Evolutionary conservation across 2,329 filamentous ascomycete species (phyloP).

Genomic region (Fusarium sp.): DNA sequence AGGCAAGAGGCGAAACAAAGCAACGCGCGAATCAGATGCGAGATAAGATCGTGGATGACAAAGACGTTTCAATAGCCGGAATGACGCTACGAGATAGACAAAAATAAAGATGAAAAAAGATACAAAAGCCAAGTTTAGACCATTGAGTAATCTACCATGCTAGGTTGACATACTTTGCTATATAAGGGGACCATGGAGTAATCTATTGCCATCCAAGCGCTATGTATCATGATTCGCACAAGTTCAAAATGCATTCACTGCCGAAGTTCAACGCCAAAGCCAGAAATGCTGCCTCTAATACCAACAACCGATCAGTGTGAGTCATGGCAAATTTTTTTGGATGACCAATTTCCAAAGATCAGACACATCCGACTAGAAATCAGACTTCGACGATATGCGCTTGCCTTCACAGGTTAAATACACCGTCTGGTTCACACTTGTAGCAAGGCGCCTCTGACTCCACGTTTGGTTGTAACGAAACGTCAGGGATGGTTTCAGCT

Average conservation of each 20-base stretch:
- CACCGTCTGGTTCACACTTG: neutral
- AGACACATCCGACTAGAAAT: neutral
- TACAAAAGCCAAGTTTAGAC: slow-evolving; percentile 9
- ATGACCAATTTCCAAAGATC: neutral
- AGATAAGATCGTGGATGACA: slow-evolving; percentile 32
- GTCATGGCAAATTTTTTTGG: neutral
- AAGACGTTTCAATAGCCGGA: slow-evolving; percentile 28
- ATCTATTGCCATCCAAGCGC: slow-evolving; percentile 22
- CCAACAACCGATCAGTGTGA: slow-evolving; percentile 1
- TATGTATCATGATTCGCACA: neutral
- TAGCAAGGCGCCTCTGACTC: neutral
- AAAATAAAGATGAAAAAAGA: slow-evolving; percentile 33
- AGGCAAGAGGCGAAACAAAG: slow-evolving; percentile 11
- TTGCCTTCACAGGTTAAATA: neutral
- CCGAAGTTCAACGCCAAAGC: slow-evolving; percentile 21
- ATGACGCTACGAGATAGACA: slow-evolving; percentile 45
- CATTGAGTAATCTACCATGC: neutral
- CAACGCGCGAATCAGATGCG: slow-evolving; percentile 2
- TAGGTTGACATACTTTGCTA: slow-evolving; percentile 2
- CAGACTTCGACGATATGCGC: neutral
- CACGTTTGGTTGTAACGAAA: neutral
- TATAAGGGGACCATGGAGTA: neutral
- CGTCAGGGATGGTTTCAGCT: neutral
- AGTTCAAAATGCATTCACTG: slow-evolving; percentile 7
- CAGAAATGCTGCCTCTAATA: slow-evolving; percentile 1